These are phyloP conservation scores for Fusarium burgessii DNA, from an alignment of 2,329 filamentous ascomycete genomes.

Conservation along the genomic window DNA sequence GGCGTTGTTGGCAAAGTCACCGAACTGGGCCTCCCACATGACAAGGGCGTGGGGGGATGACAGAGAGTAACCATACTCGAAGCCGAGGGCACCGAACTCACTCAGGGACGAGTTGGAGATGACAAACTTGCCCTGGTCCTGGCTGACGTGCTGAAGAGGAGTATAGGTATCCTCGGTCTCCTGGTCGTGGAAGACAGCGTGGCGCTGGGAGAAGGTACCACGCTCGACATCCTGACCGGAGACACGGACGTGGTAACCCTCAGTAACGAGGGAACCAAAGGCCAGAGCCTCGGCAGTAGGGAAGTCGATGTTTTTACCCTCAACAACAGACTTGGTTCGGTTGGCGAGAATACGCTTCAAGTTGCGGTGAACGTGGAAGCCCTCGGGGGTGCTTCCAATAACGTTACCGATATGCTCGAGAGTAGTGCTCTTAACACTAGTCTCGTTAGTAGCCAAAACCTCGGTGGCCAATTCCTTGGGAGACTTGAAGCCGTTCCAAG, in stretches of 20 bases:
- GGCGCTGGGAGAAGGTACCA: constrained; percentile 98
- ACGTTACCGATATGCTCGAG: constrained; percentile 85
- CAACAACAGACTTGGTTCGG: constrained; percentile 90
- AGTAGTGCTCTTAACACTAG: constrained; percentile 78
- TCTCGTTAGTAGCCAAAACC: constrained; percentile 90
- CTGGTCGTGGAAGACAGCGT: constrained; percentile 97
- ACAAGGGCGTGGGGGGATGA: constrained; percentile 97
- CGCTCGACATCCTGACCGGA: constrained; percentile 99
- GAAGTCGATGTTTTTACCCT: constrained; percentile 97
- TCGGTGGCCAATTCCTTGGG: constrained; percentile 97
- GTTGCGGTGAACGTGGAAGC: constrained; percentile 92
- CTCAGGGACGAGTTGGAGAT: constrained; percentile 94
- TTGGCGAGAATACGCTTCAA: constrained; percentile 93
- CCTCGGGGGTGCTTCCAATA: constrained; percentile 83
- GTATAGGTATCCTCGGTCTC: constrained; percentile 94
- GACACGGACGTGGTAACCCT: constrained; percentile 97
- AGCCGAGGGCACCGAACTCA: constrained; percentile 82
- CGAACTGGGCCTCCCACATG: constrained; percentile 99
- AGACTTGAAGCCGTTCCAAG: constrained; percentile 99
- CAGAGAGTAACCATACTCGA: constrained; percentile 98
- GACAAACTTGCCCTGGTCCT: constrained; percentile 94
- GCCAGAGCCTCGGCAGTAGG: constrained; percentile 95
- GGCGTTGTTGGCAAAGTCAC: constrained; percentile 99
- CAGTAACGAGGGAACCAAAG: constrained; percentile 89
- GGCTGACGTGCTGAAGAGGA: constrained; percentile 86